These are phyloP conservation scores for Beauveria sp. DNA, from an alignment of 2,329 filamentous ascomycete genomes.

Conservation along the genomic window DNA sequence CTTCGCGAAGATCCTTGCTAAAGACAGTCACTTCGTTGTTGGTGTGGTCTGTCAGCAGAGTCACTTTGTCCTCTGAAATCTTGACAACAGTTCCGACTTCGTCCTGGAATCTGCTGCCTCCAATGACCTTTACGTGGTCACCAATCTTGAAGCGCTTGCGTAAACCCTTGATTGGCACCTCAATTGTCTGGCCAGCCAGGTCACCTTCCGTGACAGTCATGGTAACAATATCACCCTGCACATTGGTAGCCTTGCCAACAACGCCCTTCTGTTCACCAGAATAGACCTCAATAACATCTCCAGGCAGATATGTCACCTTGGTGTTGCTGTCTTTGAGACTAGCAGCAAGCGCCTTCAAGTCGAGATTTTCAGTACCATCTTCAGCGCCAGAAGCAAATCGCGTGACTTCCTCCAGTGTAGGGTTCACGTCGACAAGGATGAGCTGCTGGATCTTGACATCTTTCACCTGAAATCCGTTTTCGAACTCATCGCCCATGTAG, in stretches of 20 bases:
- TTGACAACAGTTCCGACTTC: conserved; percentile 97
- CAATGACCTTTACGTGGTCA: conserved; percentile 98
- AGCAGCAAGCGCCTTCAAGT: conserved; percentile 82
- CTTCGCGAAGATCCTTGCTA: conserved; percentile 91
- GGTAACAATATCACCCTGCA: conserved; percentile 87
- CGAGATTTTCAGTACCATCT: conserved; percentile 88
- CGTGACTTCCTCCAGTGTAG: conserved; percentile 91
- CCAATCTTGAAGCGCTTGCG: conserved; percentile 89
- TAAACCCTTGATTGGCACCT: conserved; percentile 85
- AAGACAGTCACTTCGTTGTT: conserved; percentile 95
- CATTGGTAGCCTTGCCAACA: conserved; percentile 74
- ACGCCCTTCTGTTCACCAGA: conserved; percentile 92
- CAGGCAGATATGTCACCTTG: conserved; percentile 78
- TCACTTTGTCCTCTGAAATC: conserved; percentile 86
- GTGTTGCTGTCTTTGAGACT: conserved; percentile 79
- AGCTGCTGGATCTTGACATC: conserved; percentile 86
- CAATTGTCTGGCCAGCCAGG: conserved; percentile 74
- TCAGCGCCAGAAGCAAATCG: conserved; percentile 82
- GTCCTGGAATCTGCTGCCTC: conserved; percentile 86
- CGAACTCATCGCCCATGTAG: conserved; percentile 83
- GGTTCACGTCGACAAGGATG: conserved; percentile 83
- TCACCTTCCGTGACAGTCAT: conserved; percentile 78
- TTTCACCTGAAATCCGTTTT: conserved; percentile 89
- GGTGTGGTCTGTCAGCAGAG: conserved; percentile 84
- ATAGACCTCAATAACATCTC: conserved; percentile 95